A percentile compares a stretch with the other conserved stretches of the same genome.
These are phyloP conservation scores for Leccinum solheimii DNA, from an alignment of 1,284 basidiomycete species.

Conservation along the genomic window DNA sequence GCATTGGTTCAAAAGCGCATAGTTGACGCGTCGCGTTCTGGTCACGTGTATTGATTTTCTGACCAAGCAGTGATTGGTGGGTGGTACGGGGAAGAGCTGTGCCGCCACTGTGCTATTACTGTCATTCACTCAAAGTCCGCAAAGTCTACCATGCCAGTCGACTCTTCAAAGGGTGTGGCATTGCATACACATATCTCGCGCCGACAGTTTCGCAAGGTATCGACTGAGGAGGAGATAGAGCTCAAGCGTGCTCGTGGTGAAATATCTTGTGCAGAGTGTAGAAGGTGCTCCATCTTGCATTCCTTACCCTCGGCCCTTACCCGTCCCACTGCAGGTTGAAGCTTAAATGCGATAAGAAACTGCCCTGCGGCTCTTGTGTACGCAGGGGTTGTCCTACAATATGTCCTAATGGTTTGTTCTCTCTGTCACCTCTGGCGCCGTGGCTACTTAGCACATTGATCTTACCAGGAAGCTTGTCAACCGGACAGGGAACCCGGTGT, in stretches of 20 bases:
- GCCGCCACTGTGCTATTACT: background rate
- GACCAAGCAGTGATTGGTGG: conserved; percentile 1
- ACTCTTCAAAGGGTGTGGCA: conserved; percentile 26
- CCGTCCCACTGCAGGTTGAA: conserved; percentile 48
- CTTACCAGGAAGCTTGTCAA: conserved; percentile 46
- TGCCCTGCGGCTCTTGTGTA: conserved; percentile 53
- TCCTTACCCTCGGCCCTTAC: conserved; percentile 6
- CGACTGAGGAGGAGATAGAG: conserved; percentile 52
- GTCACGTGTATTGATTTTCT: conserved; percentile 36
- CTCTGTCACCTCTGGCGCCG: background rate
- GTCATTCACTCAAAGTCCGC: background rate
- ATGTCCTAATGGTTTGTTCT: conserved; percentile 47
- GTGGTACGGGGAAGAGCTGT: background rate
- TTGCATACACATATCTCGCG: conserved; percentile 29
- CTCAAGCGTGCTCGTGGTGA: conserved; percentile 53
- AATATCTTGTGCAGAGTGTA: conserved; percentile 59
- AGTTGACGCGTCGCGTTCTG: conserved; percentile 14
- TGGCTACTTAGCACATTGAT: conserved; percentile 1
- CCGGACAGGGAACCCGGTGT: conserved; percentile 59
- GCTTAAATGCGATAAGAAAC: conserved; percentile 67
- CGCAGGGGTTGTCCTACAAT: conserved; percentile 48
- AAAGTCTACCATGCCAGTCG: conserved; percentile 28
- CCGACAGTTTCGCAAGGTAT: conserved; percentile 43
- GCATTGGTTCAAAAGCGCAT: background rate
- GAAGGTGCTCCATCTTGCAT: conserved; percentile 34